phyloP scores from a whole-genome alignment of 139 green algal species.

The Micromonas commoda region DNA sequence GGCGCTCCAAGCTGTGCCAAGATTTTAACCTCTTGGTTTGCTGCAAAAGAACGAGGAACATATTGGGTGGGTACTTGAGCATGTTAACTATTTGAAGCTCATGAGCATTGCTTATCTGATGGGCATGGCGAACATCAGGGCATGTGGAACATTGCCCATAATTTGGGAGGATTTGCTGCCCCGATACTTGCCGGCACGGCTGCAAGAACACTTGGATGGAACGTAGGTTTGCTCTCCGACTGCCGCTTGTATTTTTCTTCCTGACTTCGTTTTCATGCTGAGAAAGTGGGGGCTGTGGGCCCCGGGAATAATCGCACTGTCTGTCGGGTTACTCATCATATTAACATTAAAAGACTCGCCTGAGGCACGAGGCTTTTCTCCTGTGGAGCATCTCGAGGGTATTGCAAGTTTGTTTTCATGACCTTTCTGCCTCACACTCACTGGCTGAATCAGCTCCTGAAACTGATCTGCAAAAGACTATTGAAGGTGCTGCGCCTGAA shows the following conservation, averaged over 20 bases:
- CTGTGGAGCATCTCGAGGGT: constrained; percentile 51
- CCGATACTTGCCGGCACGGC: constrained; percentile 79
- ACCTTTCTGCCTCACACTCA: too few species aligned
- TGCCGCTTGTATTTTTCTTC: constrained; percentile 11
- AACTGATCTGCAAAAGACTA: too few species aligned
- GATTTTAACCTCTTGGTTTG: constrained; percentile 95
- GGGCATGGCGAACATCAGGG: too few species aligned
- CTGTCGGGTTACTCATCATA: constrained; percentile 69
- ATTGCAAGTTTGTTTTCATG: background rate
- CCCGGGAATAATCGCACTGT: constrained; percentile 74
- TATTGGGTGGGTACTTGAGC: constrained; percentile 69
- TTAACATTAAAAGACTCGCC: constrained; percentile 62
- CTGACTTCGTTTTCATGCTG: background rate
- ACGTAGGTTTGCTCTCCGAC: background rate
- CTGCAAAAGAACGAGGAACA: constrained; percentile 69
- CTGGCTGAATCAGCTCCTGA: too few species aligned
- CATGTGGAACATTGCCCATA: constrained; percentile 93
- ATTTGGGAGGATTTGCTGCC: constrained; percentile 86
- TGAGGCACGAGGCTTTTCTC: constrained; percentile 62
- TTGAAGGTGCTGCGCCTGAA: too few species aligned
- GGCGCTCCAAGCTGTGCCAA: constrained; percentile 86
- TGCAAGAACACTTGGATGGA: constrained; percentile 36
- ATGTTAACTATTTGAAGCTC: too few species aligned
- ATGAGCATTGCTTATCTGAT: too few species aligned
- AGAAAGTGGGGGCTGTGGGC: constrained; percentile 76